phyloP scores from a whole-genome alignment of 306 rosid species.

The Cucumis cinereus region DNA sequence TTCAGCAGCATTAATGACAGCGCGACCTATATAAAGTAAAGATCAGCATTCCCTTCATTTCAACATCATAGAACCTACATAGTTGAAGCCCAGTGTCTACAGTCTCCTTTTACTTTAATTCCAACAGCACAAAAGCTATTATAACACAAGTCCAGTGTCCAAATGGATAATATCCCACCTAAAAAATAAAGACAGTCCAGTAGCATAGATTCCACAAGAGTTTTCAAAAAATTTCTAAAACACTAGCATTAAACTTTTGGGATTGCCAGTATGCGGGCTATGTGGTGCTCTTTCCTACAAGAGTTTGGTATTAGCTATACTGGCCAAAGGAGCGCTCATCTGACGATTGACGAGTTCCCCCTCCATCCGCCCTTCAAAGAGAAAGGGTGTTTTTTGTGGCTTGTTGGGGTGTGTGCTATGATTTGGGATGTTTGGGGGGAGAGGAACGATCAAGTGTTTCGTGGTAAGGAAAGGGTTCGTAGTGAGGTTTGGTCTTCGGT shows the following conservation, averaged over 20 bases:
- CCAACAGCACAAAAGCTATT: conserved; percentile 2
- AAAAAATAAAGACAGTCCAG: background rate
- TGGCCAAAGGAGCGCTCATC: too few relatives aligned
- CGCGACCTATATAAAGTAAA: conserved; percentile 45
- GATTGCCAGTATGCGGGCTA: too few relatives aligned
- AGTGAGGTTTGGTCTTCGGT: too few relatives aligned
- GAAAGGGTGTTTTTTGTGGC: too few relatives aligned
- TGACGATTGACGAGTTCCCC: too few relatives aligned
- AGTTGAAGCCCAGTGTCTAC: background rate
- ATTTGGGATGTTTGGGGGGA: too few relatives aligned
- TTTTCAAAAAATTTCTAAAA: background rate
- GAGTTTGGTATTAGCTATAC: too few relatives aligned
- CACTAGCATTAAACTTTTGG: background rate
- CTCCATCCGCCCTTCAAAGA: too few relatives aligned
- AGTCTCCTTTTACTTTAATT: background rate
- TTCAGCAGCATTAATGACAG: conserved; percentile 93
- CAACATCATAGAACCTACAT: conserved; percentile 4
- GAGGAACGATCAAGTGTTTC: too few relatives aligned
- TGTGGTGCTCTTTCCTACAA: too few relatives aligned
- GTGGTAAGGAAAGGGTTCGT: too few relatives aligned
- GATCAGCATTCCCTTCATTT: conserved; percentile 15
- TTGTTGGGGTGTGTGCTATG: too few relatives aligned
- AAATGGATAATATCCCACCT: background rate
- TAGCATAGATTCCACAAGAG: background rate
- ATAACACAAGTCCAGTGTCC: background rate